Percentiles rank a stretch among this genome's conserved stretches.
phyloP scores from a whole-genome alignment of 1,139 yeast genomes.

The Hyphopichia khmerensis region DNA sequence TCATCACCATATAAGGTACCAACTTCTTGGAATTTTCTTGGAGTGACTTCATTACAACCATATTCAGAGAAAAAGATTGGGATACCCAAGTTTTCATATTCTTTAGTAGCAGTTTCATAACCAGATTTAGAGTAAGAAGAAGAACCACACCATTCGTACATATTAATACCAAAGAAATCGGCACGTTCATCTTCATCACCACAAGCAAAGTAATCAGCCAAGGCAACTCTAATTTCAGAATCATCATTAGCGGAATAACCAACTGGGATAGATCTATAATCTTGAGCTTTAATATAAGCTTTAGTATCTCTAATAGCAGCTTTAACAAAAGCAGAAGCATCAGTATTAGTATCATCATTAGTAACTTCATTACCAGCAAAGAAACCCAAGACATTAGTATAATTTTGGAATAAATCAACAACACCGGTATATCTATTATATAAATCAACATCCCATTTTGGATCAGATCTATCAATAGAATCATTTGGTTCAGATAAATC shows the following conservation, averaged over 20 bases:
- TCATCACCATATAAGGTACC: constrained; percentile 42
- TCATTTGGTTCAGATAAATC: constrained; percentile 85
- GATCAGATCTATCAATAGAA: constrained; percentile 73
- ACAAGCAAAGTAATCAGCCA: constrained; percentile 83
- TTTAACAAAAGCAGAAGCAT: constrained; percentile 76
- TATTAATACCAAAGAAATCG: constrained; percentile 89
- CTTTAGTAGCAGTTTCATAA: constrained; percentile 58
- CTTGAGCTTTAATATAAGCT: constrained; percentile 66
- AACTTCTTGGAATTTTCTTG: constrained; percentile 69
- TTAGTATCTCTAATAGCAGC: constrained; percentile 93
- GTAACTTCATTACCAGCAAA: constrained; percentile 92
- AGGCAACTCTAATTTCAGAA: constrained; percentile 62
- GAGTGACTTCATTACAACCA: constrained; percentile 65
- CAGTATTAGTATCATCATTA: constrained; percentile 48
- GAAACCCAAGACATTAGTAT: constrained; percentile 86
- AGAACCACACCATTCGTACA: constrained; percentile 92
- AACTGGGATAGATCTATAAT: constrained; percentile 77
- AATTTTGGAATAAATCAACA: constrained; percentile 78
- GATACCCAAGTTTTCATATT: constrained; percentile 63
- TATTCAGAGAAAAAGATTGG: constrained; percentile 88
- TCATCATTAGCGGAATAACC: constrained; percentile 95
- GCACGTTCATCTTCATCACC: constrained; percentile 64
- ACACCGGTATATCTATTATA: constrained; percentile 74
- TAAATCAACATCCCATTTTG: constrained; percentile 68
- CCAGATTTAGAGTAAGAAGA: constrained; percentile 67